These are phyloP conservation scores for Paxillus rubicundulus DNA, from an alignment of 768 basidiomycete genomes.

Conservation along the genomic window DNA sequence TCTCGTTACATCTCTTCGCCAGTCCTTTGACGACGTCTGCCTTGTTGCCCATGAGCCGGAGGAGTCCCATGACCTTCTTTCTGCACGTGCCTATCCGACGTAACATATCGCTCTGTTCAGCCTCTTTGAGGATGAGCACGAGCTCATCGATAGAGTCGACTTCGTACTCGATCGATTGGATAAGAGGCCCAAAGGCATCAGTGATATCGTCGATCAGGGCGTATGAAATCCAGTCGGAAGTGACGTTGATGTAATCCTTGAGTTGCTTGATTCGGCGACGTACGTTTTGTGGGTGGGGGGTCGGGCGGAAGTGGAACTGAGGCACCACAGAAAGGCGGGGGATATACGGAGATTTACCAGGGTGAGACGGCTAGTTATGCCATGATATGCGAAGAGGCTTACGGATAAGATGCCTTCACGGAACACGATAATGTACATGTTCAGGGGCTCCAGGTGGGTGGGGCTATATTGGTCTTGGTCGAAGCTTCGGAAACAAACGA, in stretches of 20 bases:
- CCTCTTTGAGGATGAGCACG: slow-evolving; percentile 83
- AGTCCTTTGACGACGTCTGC: slow-evolving; percentile 99
- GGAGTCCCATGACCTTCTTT: slow-evolving; percentile 98
- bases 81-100: slow-evolving; percentile 95
- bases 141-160: slow-evolving; percentile 99
- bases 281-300: slow-evolving; percentile 97
- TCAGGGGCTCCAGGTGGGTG: slow-evolving; percentile 94
- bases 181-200: slow-evolving; percentile 97
- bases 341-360: background rate
- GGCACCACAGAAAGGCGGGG: background rate
- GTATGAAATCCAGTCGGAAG: slow-evolving; percentile 99
- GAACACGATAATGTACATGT: slow-evolving; percentile 99
- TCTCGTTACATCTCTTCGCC: slow-evolving; percentile 97
- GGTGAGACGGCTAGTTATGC: background rate
- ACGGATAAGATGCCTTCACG: slow-evolving; percentile 95
- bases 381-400: slow-evolving; percentile 29
- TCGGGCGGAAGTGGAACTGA: slow-evolving; percentile 96
- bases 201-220: slow-evolving; percentile 99
- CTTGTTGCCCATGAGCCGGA: slow-evolving; percentile 98
- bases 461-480: slow-evolving; percentile 98
- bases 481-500: slow-evolving; percentile 98
- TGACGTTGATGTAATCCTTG: slow-evolving; percentile 98
- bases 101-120: slow-evolving; percentile 91
- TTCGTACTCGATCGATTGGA: slow-evolving; percentile 98
- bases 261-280: slow-evolving; percentile 97